Conservation (phyloP, 768 basidiomycete species). For the Gloeopeniophorella convolvens region DNA sequence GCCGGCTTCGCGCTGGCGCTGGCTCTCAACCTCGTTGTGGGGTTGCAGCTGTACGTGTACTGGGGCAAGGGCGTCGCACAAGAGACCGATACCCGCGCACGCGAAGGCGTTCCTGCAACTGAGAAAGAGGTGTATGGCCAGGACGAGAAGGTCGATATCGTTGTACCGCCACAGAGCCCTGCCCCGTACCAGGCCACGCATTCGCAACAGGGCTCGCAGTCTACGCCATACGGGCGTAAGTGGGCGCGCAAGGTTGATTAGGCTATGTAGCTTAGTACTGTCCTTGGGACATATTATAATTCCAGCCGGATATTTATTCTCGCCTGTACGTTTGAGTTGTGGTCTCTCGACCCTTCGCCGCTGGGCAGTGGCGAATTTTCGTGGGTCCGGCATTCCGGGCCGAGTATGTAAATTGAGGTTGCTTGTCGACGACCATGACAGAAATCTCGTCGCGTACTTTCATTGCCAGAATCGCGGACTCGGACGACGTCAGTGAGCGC, state of each 20-base stretch:
- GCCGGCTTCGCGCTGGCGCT: constrained; percentile 84
- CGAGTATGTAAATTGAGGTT: no score
- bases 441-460: constrained; percentile 8
- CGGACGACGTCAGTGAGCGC: constrained; percentile 27
- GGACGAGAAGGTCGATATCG: constrained; percentile 36
- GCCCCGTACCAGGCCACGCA: constrained; percentile 31
- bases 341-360: no score
- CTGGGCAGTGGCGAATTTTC: no score
- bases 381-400: no score
- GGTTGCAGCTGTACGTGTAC: constrained; percentile 78
- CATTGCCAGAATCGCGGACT: not conserved
- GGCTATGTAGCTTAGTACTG: no score
- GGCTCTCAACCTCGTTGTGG: constrained; percentile 76
- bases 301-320: no score
- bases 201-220: constrained; percentile 36
- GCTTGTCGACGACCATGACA: constrained; percentile 1
- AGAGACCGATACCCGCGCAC: constrained; percentile 20
- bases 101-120: constrained; percentile 22
- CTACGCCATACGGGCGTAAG: constrained; percentile 43
- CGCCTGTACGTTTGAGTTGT: no score
- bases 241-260: constrained; percentile 76
- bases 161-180: constrained; percentile 38
- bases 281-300: no score
- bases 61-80: constrained; percentile 49
- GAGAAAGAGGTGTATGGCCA: constrained; percentile 14